Evolutionary conservation across 305 asterid genomes (phyloP).

Genomic region (Petunia hybrid): DNA sequence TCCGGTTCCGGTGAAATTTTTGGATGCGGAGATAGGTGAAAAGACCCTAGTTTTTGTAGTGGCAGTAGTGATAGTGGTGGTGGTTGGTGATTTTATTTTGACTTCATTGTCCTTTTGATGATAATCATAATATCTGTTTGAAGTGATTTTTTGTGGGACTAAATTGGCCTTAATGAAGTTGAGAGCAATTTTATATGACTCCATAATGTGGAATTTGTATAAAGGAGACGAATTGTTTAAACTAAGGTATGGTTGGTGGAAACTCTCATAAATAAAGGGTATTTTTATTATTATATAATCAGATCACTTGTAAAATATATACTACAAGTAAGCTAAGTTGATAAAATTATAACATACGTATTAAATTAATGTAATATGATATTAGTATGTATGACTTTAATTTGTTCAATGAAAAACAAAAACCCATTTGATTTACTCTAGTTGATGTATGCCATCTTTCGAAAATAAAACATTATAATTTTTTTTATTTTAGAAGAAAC

Average conservation of each 20-base stretch:
- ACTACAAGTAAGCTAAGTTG: not conserved
- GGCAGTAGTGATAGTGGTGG: conserved; percentile 34
- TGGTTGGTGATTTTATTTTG: conserved; percentile 45
- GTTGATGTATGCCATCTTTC: no score
- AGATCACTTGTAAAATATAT: not conserved
- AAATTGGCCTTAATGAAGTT: conserved; percentile 37
- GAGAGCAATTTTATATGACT: conserved; percentile 29
- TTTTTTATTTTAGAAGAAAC: no score
- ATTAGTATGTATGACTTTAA: no score
- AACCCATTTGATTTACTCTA: no score
- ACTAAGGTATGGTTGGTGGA: conserved; percentile 1
- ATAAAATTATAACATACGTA: not conserved
- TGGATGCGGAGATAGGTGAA: conserved; percentile 34
- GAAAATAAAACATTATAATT: no score
- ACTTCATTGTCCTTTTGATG: conserved; percentile 44
- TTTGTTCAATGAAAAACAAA: no score
- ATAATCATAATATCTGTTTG: conserved; percentile 15
- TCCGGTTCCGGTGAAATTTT: conserved; percentile 28
- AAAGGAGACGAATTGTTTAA: conserved; percentile 35
- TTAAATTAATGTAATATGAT: no score
- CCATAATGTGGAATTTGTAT: conserved; percentile 42
- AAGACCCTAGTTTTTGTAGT: conserved; percentile 28
- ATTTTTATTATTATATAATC: conserved; percentile 24
- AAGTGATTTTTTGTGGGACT: conserved; percentile 34
- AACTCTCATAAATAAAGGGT: conserved; percentile 21